Conservation (phyloP, 2,329 filamentous ascomycete genomes). For the Diplodia intermedia region DNA sequence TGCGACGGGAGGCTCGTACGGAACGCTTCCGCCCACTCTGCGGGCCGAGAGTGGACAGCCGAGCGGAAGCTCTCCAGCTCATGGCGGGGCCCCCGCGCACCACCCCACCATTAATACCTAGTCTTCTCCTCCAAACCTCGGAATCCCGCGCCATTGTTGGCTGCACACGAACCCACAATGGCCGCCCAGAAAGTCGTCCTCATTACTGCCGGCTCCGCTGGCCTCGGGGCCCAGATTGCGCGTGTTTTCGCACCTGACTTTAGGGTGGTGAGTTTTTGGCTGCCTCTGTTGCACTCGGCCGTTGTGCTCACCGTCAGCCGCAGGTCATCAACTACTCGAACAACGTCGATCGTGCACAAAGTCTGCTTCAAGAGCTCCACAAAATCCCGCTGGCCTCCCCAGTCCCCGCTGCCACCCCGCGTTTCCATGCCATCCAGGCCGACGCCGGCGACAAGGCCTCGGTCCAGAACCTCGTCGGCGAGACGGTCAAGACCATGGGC, state of each 20-base stretch:
- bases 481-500: constrained; percentile 55
- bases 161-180: constrained; percentile 38
- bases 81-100: constrained; percentile 20
- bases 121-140: too few species aligned
- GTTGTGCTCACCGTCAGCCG: constrained; percentile 7
- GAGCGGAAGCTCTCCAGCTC: constrained; percentile 16
- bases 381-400: constrained; percentile 43
- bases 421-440: constrained; percentile 54
- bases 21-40: constrained; percentile 24
- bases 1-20: too few species aligned
- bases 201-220: constrained; percentile 58
- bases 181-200: constrained; percentile 54
- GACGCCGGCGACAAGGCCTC: constrained; percentile 54
- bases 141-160: background rate
- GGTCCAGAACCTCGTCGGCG: constrained; percentile 52
- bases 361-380: constrained; percentile 52
- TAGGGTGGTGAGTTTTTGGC: constrained; percentile 48
- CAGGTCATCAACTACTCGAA: constrained; percentile 58
- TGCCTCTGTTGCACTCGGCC: background rate
- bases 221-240: constrained; percentile 57
- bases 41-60: constrained; percentile 27
- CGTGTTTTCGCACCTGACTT: constrained; percentile 56
- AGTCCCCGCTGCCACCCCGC: constrained; percentile 40
- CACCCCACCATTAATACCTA: background rate
- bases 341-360: constrained; percentile 51